phyloP scores from a whole-genome alignment of 768 basidiomycete genomes.

The Baorangia bicolor region DNA sequence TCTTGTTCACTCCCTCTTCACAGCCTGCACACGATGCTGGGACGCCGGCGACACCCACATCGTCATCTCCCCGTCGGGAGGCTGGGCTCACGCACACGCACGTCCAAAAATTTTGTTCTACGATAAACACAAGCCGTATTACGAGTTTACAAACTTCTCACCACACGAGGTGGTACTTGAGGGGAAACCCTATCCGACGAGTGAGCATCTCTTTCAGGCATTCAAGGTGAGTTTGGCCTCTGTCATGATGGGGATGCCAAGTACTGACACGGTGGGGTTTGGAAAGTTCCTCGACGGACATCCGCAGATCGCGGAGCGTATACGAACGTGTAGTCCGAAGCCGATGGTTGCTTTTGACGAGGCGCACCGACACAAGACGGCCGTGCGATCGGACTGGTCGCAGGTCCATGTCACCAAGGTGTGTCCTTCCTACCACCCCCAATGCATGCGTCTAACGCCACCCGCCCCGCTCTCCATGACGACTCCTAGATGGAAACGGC shows the following conservation, averaged over 20 bases:
- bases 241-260: not conserved
- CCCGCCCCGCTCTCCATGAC: not conserved
- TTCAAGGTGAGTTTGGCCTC: constrained; percentile 62
- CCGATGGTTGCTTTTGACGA: constrained; percentile 66
- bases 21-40: constrained; percentile 23
- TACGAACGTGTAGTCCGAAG: constrained; percentile 58
- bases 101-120: constrained; percentile 53
- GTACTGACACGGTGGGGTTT: constrained; percentile 1
- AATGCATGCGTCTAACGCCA: not conserved
- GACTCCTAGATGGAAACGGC: constrained; percentile 58
- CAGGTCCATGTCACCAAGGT: constrained; percentile 66
- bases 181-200: constrained; percentile 66
- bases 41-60: constrained; percentile 30
- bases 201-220: constrained; percentile 77
- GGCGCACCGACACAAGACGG: constrained; percentile 61
- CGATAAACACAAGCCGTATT: constrained; percentile 61
- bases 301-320: constrained; percentile 66
- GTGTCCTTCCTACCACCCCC: constrained; percentile 1
- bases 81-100: constrained; percentile 25
- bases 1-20: constrained; percentile 13
- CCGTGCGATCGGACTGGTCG: constrained; percentile 64
- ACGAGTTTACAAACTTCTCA: constrained; percentile 76
- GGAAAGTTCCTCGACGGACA: constrained; percentile 57
- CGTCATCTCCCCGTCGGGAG: constrained; percentile 23
- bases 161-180: constrained; percentile 63